phyloP scores from a whole-genome alignment of 164 flowering plant genomes.

The Vitis rupestris region DNA sequence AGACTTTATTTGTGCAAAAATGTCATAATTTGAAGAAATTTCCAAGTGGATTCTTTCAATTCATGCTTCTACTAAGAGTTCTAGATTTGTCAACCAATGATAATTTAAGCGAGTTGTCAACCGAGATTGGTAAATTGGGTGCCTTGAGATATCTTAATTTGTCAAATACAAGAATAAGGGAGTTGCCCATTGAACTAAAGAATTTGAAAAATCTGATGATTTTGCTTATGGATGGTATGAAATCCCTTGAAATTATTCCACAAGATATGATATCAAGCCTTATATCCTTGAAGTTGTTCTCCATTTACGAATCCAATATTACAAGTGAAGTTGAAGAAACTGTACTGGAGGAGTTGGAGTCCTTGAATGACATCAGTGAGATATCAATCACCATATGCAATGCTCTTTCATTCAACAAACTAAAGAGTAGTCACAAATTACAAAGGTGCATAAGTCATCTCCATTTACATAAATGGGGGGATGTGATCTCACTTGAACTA shows the following conservation, averaged over 20 bases:
- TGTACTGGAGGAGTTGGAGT: background rate
- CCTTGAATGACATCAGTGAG: background rate
- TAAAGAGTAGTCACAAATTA: too few species aligned
- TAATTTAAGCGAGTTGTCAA: too few species aligned
- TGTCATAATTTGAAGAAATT: too few species aligned
- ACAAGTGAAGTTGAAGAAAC: background rate
- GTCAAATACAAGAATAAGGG: background rate
- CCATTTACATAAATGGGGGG: too few species aligned
- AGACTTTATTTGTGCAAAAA: too few species aligned
- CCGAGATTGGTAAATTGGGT: too few species aligned
- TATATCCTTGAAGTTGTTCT: background rate
- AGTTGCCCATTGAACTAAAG: slow-evolving; percentile 3
- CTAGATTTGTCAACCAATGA: too few species aligned
- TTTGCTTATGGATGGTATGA: background rate
- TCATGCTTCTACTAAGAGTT: too few species aligned
- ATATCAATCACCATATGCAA: background rate
- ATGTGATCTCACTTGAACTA: too few species aligned
- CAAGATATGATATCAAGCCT: background rate
- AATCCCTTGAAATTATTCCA: background rate
- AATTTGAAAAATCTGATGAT: slow-evolving; percentile 5
- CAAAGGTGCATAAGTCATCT: too few species aligned
- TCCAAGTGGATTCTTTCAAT: too few species aligned
- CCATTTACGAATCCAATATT: background rate
- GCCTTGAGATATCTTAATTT: slow-evolving; percentile 12
- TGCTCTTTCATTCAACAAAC: too few species aligned